These are phyloP conservation scores for Avena atlantica DNA, from an alignment of 176 grass and related monocot genomes.

Conservation along the genomic window DNA sequence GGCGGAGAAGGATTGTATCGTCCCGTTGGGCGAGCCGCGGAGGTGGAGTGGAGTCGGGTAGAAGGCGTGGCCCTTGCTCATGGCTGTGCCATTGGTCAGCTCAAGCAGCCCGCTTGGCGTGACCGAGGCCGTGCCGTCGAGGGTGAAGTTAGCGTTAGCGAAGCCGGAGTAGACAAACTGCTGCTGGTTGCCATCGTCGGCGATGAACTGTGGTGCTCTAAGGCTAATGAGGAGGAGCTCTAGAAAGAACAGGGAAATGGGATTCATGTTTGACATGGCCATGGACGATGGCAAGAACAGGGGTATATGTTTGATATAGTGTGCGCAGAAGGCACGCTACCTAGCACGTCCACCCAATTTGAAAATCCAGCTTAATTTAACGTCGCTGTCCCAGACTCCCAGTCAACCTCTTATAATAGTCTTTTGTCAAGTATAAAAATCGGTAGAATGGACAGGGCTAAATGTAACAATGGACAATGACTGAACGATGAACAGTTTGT, in stretches of 20 bases:
- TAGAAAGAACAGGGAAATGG: background rate
- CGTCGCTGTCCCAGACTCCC: background rate
- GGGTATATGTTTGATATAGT: background rate
- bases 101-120: background rate
- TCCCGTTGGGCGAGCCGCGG: background rate
- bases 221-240: background rate
- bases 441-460: background rate
- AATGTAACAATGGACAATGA: slow-evolving; percentile 18
- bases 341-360: background rate
- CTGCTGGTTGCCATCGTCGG: background rate
- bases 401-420: background rate
- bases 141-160: background rate
- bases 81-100: slow-evolving; percentile 21
- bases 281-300: background rate
- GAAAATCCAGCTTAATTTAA: background rate
- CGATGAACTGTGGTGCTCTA: background rate
- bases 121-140: background rate
- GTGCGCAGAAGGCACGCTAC: background rate
- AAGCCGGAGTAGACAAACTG: background rate
- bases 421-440: background rate
- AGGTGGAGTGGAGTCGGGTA: slow-evolving; percentile 12
- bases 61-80: slow-evolving; percentile 34
- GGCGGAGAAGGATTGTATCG: slow-evolving; percentile 35
- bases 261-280: background rate
- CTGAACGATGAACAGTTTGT: background rate